phyloP scores from a whole-genome alignment of 139 green algal species.

The Tetraselmis striata region DNA sequence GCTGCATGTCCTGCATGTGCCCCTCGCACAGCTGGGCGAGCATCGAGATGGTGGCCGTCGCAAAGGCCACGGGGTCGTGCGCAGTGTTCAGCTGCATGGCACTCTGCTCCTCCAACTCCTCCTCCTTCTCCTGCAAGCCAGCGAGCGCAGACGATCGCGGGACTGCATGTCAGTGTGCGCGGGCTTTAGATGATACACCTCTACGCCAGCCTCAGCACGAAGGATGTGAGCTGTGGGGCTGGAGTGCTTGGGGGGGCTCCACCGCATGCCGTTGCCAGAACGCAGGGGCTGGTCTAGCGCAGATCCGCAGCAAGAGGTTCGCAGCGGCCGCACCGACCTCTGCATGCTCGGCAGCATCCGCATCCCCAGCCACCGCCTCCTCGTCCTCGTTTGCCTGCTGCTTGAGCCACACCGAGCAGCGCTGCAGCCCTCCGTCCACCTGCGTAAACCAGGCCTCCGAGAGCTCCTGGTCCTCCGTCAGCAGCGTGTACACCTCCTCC shows the following conservation, averaged over 20 bases:
- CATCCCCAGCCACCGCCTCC: background rate
- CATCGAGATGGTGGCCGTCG: background rate
- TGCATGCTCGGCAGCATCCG: background rate
- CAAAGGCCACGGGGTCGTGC: constrained; percentile 12
- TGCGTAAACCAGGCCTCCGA: constrained; percentile 15
- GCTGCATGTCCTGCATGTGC: background rate
- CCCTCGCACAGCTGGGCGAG: background rate
- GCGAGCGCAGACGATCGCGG: too few relatives aligned
- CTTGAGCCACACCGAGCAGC: background rate
- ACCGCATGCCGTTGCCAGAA: background rate
- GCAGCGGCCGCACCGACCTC: background rate
- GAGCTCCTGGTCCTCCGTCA: constrained; percentile 10
- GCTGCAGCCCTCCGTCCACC: background rate
- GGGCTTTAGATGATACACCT: background rate
- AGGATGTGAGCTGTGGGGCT: background rate
- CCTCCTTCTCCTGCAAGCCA: constrained; percentile 20
- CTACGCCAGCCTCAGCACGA: background rate
- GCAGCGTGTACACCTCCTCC: constrained; percentile 3
- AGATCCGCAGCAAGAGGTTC: background rate
- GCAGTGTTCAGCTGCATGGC: constrained; percentile 14
- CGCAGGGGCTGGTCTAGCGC: background rate
- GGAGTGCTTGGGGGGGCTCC: background rate
- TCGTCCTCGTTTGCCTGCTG: background rate
- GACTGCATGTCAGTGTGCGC: too few relatives aligned
- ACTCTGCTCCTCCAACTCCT: constrained; percentile 14